Conservation (phyloP, 2,329 filamentous ascomycete genomes). For the Fonsecaea pugnacius region DNA sequence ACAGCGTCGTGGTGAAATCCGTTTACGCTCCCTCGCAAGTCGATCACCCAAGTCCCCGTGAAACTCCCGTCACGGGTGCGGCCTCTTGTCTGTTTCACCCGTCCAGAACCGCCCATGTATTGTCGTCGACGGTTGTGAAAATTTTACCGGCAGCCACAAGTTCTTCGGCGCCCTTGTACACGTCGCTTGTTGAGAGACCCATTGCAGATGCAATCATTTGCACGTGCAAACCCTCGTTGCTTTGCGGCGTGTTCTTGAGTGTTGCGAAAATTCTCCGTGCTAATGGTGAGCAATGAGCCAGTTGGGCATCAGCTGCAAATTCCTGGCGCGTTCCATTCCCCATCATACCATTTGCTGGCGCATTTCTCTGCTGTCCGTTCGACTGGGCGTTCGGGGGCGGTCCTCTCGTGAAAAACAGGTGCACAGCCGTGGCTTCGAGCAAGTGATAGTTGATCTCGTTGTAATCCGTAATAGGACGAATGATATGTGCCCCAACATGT, state of each 20-base stretch:
- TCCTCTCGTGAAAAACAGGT: constrained; percentile 80
- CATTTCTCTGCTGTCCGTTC: constrained; percentile 41
- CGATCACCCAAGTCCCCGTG: background rate
- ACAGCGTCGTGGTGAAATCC: background rate
- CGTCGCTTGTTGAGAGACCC: constrained; percentile 69
- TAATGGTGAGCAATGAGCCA: constrained; percentile 56
- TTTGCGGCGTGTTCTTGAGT: constrained; percentile 69
- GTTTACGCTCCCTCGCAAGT: background rate
- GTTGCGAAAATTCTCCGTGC: constrained; percentile 74
- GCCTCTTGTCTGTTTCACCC: background rate
- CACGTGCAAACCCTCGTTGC: constrained; percentile 81
- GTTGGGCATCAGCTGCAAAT: constrained; percentile 42
- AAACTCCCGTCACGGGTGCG: background rate
- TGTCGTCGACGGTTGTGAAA: constrained; percentile 89
- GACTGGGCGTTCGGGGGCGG: constrained; percentile 55
- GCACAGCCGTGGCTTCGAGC: constrained; percentile 85
- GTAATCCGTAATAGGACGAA: constrained; percentile 78
- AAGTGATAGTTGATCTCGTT: constrained; percentile 95
- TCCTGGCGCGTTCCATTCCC: constrained; percentile 44
- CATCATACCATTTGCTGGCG: constrained; percentile 43
- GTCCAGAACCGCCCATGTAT: constrained; percentile 86
- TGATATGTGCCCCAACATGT: constrained; percentile 77
- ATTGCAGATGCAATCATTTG: constrained; percentile 72
- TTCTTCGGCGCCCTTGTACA: constrained; percentile 79
- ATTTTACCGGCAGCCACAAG: constrained; percentile 73